Evolutionary conservation across 495 filamentous ascomycete genomes (phyloP), one percentile per base, ranked within the genome.

Genomic region (Elaphomyces granulatus): DNA sequence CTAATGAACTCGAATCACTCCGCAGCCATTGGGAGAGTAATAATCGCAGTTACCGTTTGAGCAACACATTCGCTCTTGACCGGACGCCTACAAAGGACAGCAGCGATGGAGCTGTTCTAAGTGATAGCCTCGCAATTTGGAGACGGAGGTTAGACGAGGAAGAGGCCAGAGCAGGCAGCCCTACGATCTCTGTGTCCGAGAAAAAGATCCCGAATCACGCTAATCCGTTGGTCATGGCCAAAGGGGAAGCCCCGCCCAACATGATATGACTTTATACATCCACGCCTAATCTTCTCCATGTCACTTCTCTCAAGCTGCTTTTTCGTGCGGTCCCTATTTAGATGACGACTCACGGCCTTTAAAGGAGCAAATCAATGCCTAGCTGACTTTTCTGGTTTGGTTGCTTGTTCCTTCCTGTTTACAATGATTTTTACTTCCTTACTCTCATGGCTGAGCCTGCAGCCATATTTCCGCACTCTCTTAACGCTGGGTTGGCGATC

Each of bases 21-120:
- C 78, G 88, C 21, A 78, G 65, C 21, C 90, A 94, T 44, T 96
- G 92, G 88, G 87, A 96, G 59, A 80, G 80, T 34, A 94, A 86
- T 31, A 94, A 87, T 60, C 87, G 87, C 59, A 49, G 41, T 31
- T 94, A 95, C 54, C 78, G 88, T 12, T 64, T 93, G 33, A 88
- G 82, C 55, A 87, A 77, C 47, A 66, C 74, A 10, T 88, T 93
- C 50, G 88, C 94, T 51, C 81, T 90, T 45, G 87, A 94, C 44
- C 66, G 72, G 16, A 74, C 72, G 17, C 61, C 68, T 9, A 75
- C 69, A 37, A 73, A 66, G 45, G 70, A 70, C 33, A 62, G 61
- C 16, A 53, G 49, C 17, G 61, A 71, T 15, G 68, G 66, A 3
- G 53, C 56, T 12, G 64, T 63, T 10, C 60, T 87, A 53, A 83